Conservation (phyloP, 164 flowering plant genomes). For the Macadamia integrifolia region DNA sequence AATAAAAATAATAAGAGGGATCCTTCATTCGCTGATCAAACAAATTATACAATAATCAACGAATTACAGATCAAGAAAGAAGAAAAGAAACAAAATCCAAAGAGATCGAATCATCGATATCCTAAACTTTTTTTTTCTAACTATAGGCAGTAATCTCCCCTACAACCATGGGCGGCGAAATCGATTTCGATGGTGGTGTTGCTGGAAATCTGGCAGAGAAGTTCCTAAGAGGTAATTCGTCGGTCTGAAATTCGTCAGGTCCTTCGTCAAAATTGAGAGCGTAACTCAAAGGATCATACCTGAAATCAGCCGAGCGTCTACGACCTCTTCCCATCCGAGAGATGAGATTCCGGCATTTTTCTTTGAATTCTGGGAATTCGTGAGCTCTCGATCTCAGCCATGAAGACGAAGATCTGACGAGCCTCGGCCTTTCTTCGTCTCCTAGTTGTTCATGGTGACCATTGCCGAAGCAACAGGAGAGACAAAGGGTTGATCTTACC, state of each 20-base stretch:
- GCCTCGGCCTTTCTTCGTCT: slow-evolving; percentile 9
- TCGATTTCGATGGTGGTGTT: slow-evolving; percentile 14
- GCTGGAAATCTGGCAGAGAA: slow-evolving; percentile 34
- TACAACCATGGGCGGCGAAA: background rate
- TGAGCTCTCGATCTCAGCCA: slow-evolving; percentile 28
- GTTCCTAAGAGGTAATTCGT: slow-evolving; percentile 24
- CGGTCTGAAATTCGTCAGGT: slow-evolving; percentile 7
- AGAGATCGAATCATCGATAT: too few relatives aligned
- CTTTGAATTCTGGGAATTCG: slow-evolving; percentile 31
- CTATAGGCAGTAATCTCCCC: slow-evolving; percentile 6
- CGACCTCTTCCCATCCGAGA: slow-evolving; percentile 23
- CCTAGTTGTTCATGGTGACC: slow-evolving; percentile 1
- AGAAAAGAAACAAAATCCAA: too few relatives aligned
- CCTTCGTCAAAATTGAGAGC: slow-evolving; percentile 53
- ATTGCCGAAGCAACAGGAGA: slow-evolving; percentile 25
- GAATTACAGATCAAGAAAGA: too few relatives aligned
- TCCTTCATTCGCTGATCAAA: too few relatives aligned
- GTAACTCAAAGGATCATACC: slow-evolving; percentile 58
- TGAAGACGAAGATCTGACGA: slow-evolving; percentile 22
- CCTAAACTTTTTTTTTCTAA: background rate
- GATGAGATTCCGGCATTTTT: slow-evolving; percentile 26
- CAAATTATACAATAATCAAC: too few relatives aligned
- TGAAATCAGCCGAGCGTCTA: slow-evolving; percentile 34
- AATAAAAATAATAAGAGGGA: too few relatives aligned
- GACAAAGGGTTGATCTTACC: slow-evolving; percentile 15